Conservation (phyloP, 345 rosid genomes). For the Rhizophora apiculata region DNA sequence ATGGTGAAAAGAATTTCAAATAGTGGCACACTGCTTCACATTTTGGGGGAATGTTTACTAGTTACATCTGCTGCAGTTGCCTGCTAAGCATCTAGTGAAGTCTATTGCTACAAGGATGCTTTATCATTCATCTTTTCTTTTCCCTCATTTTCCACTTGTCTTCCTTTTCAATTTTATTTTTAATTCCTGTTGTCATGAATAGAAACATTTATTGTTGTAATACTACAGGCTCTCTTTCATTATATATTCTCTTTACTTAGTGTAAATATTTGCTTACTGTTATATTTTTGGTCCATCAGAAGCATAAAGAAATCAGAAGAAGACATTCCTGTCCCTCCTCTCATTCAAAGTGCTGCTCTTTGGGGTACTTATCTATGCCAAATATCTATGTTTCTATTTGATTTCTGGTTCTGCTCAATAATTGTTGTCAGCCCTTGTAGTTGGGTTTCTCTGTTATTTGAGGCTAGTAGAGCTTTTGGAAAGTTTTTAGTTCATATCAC, state of each 20-base stretch:
- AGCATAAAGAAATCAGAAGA: constrained; percentile 77
- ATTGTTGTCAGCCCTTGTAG: not conserved
- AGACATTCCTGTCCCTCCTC: constrained; percentile 85
- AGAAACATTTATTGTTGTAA: too few relatives aligned
- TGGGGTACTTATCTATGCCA: constrained; percentile 57
- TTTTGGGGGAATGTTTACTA: not conserved
- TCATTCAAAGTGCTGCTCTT: constrained; percentile 83
- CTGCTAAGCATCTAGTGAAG: not conserved
- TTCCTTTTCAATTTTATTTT: too few relatives aligned
- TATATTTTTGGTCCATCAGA: constrained; percentile 29
- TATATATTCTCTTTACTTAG: not conserved
- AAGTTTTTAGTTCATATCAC: not conserved
- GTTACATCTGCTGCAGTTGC: not conserved
- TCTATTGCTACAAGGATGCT: too few relatives aligned
- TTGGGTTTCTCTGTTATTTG: not conserved
- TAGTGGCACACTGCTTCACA: not conserved
- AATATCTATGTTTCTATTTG: not conserved
- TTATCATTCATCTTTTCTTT: too few relatives aligned
- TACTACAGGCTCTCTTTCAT: not conserved
- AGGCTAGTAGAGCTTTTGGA: not conserved
- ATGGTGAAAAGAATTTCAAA: not conserved
- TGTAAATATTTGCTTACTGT: constrained; percentile 12
- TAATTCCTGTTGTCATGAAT: too few relatives aligned
- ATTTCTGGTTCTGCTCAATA: not conserved
- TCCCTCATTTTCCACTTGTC: too few relatives aligned